Conservation (phyloP, 352 stramenopile species). For the Globisporangium iwayamae region DNA sequence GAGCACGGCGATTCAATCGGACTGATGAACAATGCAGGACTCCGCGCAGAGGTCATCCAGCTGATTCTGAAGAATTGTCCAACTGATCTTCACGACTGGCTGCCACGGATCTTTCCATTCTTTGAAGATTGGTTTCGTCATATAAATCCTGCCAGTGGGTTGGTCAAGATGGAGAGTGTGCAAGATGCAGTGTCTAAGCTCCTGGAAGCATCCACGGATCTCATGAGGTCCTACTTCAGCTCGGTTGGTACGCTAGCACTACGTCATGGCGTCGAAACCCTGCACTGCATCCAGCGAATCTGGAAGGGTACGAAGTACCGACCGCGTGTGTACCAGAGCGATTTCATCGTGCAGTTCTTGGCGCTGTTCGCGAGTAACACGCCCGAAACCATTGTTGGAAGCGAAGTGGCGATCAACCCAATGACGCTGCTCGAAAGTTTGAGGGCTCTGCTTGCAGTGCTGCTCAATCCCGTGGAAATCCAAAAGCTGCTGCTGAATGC, state of each 20-base stretch:
- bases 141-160: conserved; percentile 23
- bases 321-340: conserved; percentile 29
- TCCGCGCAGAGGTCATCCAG: conserved; percentile 36
- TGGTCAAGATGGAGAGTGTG: conserved; percentile 11
- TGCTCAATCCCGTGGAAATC: conserved; percentile 43
- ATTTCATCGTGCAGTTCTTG: conserved; percentile 65
- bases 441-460: conserved; percentile 32
- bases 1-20: conserved; percentile 23
- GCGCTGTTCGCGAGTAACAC: conserved; percentile 49
- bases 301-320: conserved; percentile 44
- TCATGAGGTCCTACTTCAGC: conserved; percentile 42
- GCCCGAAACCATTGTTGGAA: conserved; percentile 20
- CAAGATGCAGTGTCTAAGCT: conserved; percentile 37
- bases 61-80: conserved; percentile 50
- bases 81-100: conserved; percentile 51
- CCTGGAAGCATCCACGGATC: conserved; percentile 48
- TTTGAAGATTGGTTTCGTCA: conserved; percentile 49
- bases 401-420: conserved; percentile 29
- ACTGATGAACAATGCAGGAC: conserved; percentile 2
- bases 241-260: conserved; percentile 41
- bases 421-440: conserved; percentile 36
- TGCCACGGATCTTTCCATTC: conserved; percentile 40
- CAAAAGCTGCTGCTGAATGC: conserved; percentile 38
- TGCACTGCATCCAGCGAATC: conserved; percentile 63
- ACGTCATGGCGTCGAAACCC: conserved; percentile 31